Percentiles rank a stretch among this genome's conserved stretches.
phyloP scores from a whole-genome alignment of 495 filamentous ascomycete species.

The Halenospora varia region DNA sequence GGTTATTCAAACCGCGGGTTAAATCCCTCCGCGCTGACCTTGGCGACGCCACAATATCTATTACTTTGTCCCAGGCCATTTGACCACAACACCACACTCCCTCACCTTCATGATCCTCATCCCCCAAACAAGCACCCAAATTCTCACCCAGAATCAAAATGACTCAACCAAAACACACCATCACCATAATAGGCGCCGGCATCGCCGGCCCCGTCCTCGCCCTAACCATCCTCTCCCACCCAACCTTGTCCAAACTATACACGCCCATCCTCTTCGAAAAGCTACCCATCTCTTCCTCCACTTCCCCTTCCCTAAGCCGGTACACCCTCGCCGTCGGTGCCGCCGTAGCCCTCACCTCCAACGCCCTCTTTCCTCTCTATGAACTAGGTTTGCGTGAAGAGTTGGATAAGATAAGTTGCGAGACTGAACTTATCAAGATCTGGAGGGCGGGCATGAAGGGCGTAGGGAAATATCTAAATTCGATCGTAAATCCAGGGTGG shows the following conservation, averaged over 20 bases:
- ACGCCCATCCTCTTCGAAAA: constrained; percentile 11
- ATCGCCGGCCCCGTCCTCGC: constrained; percentile 46
- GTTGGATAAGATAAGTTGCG: constrained; percentile 7
- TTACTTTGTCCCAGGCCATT: no score
- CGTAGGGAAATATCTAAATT: background rate
- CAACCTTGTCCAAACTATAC: background rate
- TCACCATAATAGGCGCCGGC: constrained; percentile 43
- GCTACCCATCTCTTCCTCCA: background rate
- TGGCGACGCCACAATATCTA: no score
- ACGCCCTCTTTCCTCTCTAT: constrained; percentile 11
- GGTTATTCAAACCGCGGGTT: no score
- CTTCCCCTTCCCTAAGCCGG: background rate
- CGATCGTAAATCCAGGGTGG: constrained; percentile 1
- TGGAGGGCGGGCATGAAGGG: background rate
- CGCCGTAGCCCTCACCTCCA: constrained; percentile 7
- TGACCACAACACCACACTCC: no score
- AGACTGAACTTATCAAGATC: constrained; percentile 5
- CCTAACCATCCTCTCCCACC: constrained; percentile 33
- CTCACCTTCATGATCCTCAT: no score
- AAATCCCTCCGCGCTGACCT: no score
- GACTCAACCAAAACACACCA: no score
- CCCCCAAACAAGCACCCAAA: no score
- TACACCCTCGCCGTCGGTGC: constrained; percentile 1
- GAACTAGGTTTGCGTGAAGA: constrained; percentile 3
- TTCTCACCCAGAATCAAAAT: no score